phyloP scores from a whole-genome alignment of 768 basidiomycete genomes.

The Hortiboletus campestris region DNA sequence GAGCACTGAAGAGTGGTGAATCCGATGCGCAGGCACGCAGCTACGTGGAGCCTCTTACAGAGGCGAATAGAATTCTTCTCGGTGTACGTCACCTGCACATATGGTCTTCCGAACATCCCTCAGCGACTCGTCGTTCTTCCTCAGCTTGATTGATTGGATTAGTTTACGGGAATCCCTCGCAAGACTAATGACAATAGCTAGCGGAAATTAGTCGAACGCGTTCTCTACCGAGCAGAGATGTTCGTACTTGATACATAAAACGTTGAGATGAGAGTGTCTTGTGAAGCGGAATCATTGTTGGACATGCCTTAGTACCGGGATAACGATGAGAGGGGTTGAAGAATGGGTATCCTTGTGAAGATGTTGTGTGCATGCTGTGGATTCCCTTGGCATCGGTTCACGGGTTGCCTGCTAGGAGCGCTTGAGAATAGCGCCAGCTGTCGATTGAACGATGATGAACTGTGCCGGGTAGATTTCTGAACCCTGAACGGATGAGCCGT shows the following conservation, averaged over 20 bases:
- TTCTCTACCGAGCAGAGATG: not conserved
- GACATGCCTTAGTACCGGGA: slow-evolving; percentile 1
- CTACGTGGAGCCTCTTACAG: slow-evolving; percentile 3
- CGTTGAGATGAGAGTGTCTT: not conserved
- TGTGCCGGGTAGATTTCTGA: not conserved
- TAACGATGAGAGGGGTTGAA: not conserved
- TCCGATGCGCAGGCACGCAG: not conserved
- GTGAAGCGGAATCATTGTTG: not conserved
- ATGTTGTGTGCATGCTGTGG: not conserved
- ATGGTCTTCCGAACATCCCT: not conserved
- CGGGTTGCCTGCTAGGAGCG: not conserved
- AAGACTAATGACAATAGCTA: slow-evolving; percentile 3
- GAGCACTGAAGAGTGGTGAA: not conserved
- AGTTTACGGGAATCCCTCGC: slow-evolving; percentile 6
- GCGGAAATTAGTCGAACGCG: not conserved
- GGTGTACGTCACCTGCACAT: not conserved
- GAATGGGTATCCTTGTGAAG: not conserved
- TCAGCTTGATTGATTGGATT: slow-evolving; percentile 1
- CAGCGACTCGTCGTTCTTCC: not conserved
- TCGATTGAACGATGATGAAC: too few relatives aligned
- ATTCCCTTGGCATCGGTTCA: not conserved
- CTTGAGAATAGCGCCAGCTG: not conserved
- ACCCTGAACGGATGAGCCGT: not conserved
- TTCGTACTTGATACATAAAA: slow-evolving; percentile 5
- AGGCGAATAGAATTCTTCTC: not conserved